Evolutionary conservation across 2,329 filamentous ascomycete species (phyloP).

Genomic region (Thielaviopsis punctulata): DNA sequence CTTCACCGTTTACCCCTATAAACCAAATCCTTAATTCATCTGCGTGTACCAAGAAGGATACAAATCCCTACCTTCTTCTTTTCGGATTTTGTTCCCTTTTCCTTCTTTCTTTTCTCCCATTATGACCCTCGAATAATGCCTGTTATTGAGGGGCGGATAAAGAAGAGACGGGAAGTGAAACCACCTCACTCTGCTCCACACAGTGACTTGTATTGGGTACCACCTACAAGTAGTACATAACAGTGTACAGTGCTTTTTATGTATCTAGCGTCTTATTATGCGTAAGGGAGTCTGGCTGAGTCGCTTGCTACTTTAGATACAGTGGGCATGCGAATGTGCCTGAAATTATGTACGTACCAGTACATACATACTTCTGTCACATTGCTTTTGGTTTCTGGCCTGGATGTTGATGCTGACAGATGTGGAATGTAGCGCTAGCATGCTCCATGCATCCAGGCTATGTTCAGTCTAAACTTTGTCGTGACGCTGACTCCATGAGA

Average conservation of each 20-base stretch:
- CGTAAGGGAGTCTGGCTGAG: no score
- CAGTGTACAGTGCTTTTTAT: neutral
- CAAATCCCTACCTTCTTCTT: neutral
- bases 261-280: neutral
- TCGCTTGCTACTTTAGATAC: no score
- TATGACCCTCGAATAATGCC: neutral
- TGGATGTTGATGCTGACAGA: no score
- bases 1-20: constrained; percentile 1
- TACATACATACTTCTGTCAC: no score
- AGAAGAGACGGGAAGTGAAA: neutral
- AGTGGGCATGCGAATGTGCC: no score
- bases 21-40: neutral
- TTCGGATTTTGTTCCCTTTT: neutral
- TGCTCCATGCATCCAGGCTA: neutral
- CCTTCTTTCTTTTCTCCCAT: neutral
- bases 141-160: neutral
- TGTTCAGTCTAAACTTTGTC: neutral
- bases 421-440: neutral
- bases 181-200: neutral
- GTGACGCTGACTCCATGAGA: neutral
- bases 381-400: no score
- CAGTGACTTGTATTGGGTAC: no score
- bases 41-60: neutral
- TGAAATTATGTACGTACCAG: no score
- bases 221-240: no score